Base-by-base conservation (phyloP, 345 rosid genomes). In the Schrenkiella parvula region DNA sequence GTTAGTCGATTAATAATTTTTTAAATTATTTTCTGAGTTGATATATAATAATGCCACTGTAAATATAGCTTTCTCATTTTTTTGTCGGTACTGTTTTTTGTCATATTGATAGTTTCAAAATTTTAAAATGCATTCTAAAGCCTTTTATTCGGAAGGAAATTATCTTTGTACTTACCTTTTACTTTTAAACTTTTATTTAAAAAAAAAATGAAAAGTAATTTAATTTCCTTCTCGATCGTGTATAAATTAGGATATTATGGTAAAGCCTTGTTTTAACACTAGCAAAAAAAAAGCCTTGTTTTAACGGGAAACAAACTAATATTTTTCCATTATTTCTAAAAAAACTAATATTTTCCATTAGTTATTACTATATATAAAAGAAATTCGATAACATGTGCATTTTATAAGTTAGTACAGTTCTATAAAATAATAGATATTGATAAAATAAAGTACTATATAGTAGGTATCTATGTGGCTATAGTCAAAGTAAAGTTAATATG, bases 401-500 rank as follows among this genome's bases (percentile, higher is more conserved):
- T n/a, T 31, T 31, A 66, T 59, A 28, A 74, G 17, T 66, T 22
- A 39, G 73, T 41, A 67, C 68, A 59, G 37, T 37, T 29, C 1
- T 35, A 59, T 15, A 37, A 47, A 23, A 17, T n/a, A 22, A 70
- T 47, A 25, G 1, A 48, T 32, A 23, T 23, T 44, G 32, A 11
- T 31, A 22, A 60, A 61, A 53, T 23, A 53, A 44, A 61, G 34
- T 51, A 68, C 50, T 43, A 46, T 42, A 54, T 34, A 68, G 65
- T 68, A 68, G 74, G 58, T 25, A 46, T 42, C 48, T 60, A 75
- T 62, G 66, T 57, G 60, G 42, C 66, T 11, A 55, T 37, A 66
- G 75, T 62, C 75, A 62, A 75, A 14, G 64, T 53, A 75, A 68
- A 75, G 64, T 75, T 68, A 68, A 68, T 75, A 9, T 69, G 59